Conservation (phyloP, 2,329 filamentous ascomycete species). For the Teratosphaeria destructans region DNA sequence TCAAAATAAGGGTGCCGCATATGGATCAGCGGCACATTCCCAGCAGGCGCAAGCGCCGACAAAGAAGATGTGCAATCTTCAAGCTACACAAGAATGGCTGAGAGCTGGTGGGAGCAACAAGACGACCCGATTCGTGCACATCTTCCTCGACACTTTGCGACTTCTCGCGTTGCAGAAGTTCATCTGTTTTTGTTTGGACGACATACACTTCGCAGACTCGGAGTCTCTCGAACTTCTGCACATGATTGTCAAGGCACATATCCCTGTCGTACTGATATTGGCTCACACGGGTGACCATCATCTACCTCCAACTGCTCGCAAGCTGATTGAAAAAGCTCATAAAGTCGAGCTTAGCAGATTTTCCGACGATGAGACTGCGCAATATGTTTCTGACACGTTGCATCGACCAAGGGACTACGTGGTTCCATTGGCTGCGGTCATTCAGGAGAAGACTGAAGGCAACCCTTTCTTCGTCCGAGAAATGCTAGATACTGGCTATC, state of each 20-base stretch:
- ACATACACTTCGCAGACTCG: constrained; percentile 80
- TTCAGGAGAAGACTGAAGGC: constrained; percentile 79
- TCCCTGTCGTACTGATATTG: constrained; percentile 73
- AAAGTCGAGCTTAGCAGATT: constrained; percentile 64
- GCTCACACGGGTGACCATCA: constrained; percentile 43
- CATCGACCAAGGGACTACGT: constrained; percentile 62
- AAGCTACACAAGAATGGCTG: constrained; percentile 35
- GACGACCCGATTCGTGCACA: constrained; percentile 70
- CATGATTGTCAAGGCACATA: constrained; percentile 65
- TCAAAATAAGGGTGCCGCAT: background rate
- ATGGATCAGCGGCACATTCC: background rate
- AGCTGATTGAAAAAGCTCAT: constrained; percentile 41
- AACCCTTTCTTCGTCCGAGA: constrained; percentile 88
- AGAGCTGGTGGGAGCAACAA: constrained; percentile 35
- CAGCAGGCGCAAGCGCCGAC: background rate
- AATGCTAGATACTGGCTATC: constrained; percentile 78
- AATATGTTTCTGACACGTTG: constrained; percentile 74
- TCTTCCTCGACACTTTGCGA: constrained; percentile 74
- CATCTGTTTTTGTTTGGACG: constrained; percentile 80
- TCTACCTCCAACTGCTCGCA: constrained; percentile 27
- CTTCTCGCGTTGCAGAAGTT: constrained; percentile 75
- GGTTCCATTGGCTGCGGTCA: constrained; percentile 66
- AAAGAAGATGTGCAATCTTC: constrained; percentile 21
- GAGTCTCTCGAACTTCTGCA: constrained; percentile 77
- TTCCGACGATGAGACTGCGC: constrained; percentile 65